These are phyloP conservation scores for Amylostereum areolatum DNA, from an alignment of 1,284 basidiomycete species.

Conservation along the genomic window DNA sequence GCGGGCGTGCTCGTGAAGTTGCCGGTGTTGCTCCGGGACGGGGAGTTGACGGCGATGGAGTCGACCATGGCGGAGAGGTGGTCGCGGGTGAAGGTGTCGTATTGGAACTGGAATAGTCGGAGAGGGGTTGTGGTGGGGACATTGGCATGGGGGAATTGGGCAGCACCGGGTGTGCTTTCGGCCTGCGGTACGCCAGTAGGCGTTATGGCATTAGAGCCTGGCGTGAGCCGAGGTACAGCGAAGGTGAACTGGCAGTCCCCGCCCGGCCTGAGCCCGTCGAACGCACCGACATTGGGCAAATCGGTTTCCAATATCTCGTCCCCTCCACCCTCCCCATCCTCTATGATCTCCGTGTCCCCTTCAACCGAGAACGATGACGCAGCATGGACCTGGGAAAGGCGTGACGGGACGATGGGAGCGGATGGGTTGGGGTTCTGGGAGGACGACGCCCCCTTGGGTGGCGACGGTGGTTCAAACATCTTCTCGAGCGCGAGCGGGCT, in stretches of 20 bases:
- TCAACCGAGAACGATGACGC: conserved; percentile 4
- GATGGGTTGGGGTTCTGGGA: conserved; percentile 16
- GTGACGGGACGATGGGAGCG: conserved; percentile 30
- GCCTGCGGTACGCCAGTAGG: conserved; percentile 26
- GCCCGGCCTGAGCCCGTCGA: conserved; percentile 23
- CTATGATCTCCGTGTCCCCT: not conserved
- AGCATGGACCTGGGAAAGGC: conserved; percentile 25
- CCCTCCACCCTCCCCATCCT: conserved; percentile 8
- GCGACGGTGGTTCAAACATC: conserved; percentile 89
- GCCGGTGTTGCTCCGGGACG: conserved; percentile 43
- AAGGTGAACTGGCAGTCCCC: conserved; percentile 73
- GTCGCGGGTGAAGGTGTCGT: conserved; percentile 90
- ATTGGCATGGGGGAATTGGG: conserved; percentile 16
- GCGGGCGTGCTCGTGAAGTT: conserved; percentile 24
- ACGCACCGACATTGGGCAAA: conserved; percentile 23
- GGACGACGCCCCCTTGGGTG: conserved; percentile 32
- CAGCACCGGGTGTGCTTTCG: conserved; percentile 51
- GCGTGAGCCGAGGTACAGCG: conserved; percentile 42
- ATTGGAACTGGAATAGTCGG: conserved; percentile 84
- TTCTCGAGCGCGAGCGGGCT: conserved; percentile 77
- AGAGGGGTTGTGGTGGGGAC: conserved; percentile 62
- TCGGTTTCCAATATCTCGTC: conserved; percentile 27
- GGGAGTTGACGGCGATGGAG: conserved; percentile 76
- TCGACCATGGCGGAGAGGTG: conserved; percentile 90
- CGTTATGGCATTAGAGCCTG: conserved; percentile 21